These are phyloP conservation scores for Hawksworthiomyces lignivorus DNA, from an alignment of 2,329 filamentous ascomycete genomes.

Conservation along the genomic window DNA sequence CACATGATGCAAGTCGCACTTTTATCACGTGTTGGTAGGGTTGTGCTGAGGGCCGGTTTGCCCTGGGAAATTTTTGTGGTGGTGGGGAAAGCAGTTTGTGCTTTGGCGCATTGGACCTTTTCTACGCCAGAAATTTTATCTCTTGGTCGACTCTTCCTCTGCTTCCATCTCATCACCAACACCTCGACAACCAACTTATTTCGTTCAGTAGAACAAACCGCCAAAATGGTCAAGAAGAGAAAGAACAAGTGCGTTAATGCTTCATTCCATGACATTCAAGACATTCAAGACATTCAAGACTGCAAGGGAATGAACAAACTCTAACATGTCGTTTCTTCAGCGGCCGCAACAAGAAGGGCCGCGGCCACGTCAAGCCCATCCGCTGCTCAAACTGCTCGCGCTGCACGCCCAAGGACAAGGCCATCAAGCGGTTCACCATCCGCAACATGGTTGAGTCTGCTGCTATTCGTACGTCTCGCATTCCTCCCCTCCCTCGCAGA, in stretches of 20 bases:
- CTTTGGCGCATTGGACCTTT: not conserved
- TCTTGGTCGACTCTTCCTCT: slow-evolving; percentile 3
- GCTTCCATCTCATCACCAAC: slow-evolving; percentile 1
- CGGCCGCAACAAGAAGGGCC: slow-evolving; percentile 99
- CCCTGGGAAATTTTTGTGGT: slow-evolving; percentile 2
- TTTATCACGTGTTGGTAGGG: slow-evolving; percentile 14
- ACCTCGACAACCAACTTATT: slow-evolving; percentile 6
- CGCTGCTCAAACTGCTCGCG: slow-evolving; percentile 66
- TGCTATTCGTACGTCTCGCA: slow-evolving; percentile 79
- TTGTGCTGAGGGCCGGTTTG: not conserved
- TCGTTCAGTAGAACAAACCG: slow-evolving; percentile 9
- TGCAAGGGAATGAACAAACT: not conserved
- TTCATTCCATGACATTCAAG: too few species aligned
- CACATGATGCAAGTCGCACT: too few species aligned
- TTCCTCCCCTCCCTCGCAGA: not conserved
- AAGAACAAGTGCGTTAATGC: slow-evolving; percentile 42
- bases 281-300: too few species aligned
- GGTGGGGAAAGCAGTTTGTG: not conserved
- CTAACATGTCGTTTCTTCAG: slow-evolving; percentile 37
- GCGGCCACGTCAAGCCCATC: slow-evolving; percentile 99
- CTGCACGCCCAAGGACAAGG: slow-evolving; percentile 99
- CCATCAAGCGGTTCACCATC: slow-evolving; percentile 99
- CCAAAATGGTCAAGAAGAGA: slow-evolving; percentile 24
- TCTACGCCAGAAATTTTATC: slow-evolving; percentile 2
- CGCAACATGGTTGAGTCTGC: slow-evolving; percentile 99